Percentiles rank a stretch among this genome's conserved stretches.
phyloP scores from a whole-genome alignment of 306 rosid genomes.

The Quercus bicolor region DNA sequence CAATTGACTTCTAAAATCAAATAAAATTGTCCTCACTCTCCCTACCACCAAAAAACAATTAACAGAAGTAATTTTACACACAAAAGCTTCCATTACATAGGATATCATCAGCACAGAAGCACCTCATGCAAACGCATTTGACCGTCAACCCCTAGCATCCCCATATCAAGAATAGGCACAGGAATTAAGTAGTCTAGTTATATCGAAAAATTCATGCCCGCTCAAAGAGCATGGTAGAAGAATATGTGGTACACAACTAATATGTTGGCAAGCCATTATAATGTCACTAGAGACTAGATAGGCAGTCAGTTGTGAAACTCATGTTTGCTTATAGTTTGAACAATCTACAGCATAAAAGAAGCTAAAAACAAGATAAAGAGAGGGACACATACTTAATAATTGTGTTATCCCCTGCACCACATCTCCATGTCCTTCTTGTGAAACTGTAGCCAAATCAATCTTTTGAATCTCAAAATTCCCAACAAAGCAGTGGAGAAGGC shows the following conservation, averaged over 20 bases:
- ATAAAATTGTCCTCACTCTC: no score
- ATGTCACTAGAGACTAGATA: not conserved
- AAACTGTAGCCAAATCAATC: conserved; percentile 91
- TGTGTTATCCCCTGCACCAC: conserved; percentile 75
- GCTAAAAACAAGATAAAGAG: conserved; percentile 20
- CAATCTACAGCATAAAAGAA: not conserved
- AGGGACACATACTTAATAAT: conserved; percentile 61
- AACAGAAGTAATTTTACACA: no score
- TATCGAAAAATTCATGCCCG: not conserved
- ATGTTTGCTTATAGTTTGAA: not conserved
- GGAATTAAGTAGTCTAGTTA: not conserved
- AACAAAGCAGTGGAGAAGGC: conserved; percentile 80
- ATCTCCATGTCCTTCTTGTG: conserved; percentile 93
- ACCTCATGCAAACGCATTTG: no score
- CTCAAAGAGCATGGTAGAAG: not conserved
- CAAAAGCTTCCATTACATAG: no score
- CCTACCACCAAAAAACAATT: no score
- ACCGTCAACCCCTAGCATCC: no score
- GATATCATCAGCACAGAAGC: no score
- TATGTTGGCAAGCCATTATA: conserved; percentile 5
- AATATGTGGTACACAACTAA: not conserved
- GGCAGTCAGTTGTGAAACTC: not conserved
- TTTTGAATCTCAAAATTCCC: conserved; percentile 73
- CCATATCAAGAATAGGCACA: no score
- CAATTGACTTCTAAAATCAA: no score